phyloP scores from a whole-genome alignment of 1,139 yeast species.

The Geotrichum cucujoidarum region DNA sequence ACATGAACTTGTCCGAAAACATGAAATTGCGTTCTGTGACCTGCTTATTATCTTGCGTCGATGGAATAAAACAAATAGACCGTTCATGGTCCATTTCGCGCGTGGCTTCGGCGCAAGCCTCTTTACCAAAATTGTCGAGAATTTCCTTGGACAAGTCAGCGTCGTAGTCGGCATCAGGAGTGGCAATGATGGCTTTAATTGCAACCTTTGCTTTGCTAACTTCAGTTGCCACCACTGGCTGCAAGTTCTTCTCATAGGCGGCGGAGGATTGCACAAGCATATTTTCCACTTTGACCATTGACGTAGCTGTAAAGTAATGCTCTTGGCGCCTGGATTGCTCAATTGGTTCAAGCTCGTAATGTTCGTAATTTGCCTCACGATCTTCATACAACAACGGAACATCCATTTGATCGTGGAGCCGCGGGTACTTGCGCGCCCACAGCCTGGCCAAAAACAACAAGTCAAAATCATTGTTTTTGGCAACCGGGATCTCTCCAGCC shows the following conservation, averaged over 20 bases:
- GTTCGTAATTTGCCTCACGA: slow-evolving; percentile 9
- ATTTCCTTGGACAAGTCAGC: slow-evolving; percentile 43
- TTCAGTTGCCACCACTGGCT: neutral
- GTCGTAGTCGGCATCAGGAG: slow-evolving; percentile 47
- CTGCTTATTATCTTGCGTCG: slow-evolving; percentile 39
- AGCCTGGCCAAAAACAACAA: slow-evolving; percentile 47
- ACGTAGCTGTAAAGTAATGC: slow-evolving; percentile 22
- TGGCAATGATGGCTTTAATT: slow-evolving; percentile 57
- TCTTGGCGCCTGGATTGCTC: slow-evolving; percentile 24
- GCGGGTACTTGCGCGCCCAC: slow-evolving; percentile 53
- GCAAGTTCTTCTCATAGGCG: slow-evolving; percentile 22
- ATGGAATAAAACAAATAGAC: slow-evolving; percentile 48
- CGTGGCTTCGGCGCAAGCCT: slow-evolving; percentile 47
- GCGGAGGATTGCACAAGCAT: slow-evolving; percentile 19
- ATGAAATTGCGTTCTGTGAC: slow-evolving; percentile 45
- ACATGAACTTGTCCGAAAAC: slow-evolving; percentile 54
- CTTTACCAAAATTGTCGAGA: slow-evolving; percentile 44
- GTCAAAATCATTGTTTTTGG: slow-evolving; percentile 45
- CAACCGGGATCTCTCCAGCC: slow-evolving; percentile 44
- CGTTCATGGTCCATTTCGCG: slow-evolving; percentile 49
- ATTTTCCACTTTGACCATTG: slow-evolving; percentile 33
- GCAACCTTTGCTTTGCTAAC: slow-evolving; percentile 30
- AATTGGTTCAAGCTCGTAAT: slow-evolving; percentile 3
- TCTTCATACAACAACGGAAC: slow-evolving; percentile 40
- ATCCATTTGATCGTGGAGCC: slow-evolving; percentile 27